Evolutionary conservation across 2,329 filamentous ascomycete genomes (phyloP).

Genomic region (Colletotrichum noveboracense): DNA sequence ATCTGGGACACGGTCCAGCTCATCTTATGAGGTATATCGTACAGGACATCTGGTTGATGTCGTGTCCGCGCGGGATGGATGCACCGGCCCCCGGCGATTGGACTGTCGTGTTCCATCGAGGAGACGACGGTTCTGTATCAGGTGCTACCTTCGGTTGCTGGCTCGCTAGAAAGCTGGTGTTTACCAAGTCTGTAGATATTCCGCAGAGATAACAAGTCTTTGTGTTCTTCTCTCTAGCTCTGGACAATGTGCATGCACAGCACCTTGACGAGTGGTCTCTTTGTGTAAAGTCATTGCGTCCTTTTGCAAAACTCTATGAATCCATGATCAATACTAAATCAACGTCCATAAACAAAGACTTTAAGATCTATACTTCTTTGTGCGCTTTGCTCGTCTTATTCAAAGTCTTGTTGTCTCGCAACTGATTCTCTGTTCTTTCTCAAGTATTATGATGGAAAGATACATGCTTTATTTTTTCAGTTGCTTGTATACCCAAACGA

Average conservation of each 20-base stretch:
- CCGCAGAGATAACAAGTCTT: not conserved
- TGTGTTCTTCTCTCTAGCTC: not conserved
- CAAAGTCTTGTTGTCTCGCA: not conserved
- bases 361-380: not conserved
- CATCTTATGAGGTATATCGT: constrained; percentile 42
- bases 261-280: not conserved
- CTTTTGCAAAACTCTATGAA: not conserved
- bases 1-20: constrained; percentile 40
- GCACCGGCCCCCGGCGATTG: constrained; percentile 46
- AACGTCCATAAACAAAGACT: not conserved
- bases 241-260: not conserved
- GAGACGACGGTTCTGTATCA: constrained; percentile 26
- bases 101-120: constrained; percentile 41
- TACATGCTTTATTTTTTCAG: not conserved
- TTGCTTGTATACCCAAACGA: not conserved
- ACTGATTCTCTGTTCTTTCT: not conserved
- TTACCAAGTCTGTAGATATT: not conserved
- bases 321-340: not conserved
- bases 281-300: not conserved
- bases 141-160: constrained; percentile 43
- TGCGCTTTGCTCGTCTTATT: not conserved
- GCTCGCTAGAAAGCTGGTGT: constrained; percentile 36
- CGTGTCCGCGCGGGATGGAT: constrained; percentile 44
- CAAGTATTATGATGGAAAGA: not conserved
- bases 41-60: constrained; percentile 41